These are phyloP conservation scores for Acanthamoeba castellanii DNA, from an alignment of 208 protist genomes.

Conservation along the genomic window DNA sequence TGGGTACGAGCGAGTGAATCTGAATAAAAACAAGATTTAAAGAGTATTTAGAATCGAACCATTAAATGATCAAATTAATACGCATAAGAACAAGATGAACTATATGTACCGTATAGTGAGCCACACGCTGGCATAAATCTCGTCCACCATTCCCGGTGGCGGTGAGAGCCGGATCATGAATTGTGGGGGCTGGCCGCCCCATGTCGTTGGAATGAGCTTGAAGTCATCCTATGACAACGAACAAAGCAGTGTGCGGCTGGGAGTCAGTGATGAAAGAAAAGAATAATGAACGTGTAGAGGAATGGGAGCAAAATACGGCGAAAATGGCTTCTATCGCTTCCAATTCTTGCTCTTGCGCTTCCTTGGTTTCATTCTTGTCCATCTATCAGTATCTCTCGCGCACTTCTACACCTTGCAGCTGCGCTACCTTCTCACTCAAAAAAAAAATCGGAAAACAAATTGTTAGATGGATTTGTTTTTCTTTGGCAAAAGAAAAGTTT, in stretches of 20 bases:
- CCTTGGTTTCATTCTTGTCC: constrained; percentile 55
- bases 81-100: not conserved
- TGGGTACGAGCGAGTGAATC: constrained; percentile 34
- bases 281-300: not conserved
- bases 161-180: constrained; percentile 35
- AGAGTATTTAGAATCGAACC: too few relatives aligned
- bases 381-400: not conserved
- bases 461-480: too few relatives aligned
- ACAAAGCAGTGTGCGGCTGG: not conserved
- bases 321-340: constrained; percentile 55
- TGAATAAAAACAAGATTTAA: not conserved
- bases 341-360: constrained; percentile 36
- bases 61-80: not conserved
- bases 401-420: too few relatives aligned
- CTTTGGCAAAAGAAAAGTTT: too few relatives aligned
- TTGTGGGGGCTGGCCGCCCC: constrained; percentile 27
- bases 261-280: not conserved
- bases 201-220: not conserved
- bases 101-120: constrained; percentile 30
- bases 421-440: too few relatives aligned
- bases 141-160: constrained; percentile 22
- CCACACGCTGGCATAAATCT: constrained; percentile 65
- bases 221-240: constrained; percentile 15
- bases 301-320: not conserved
- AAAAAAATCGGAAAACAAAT: too few relatives aligned